Evolutionary conservation across 148 eudicot species (phyloP), one percentile per base, ranked within the genome.

Genomic region (Amaranthus hypochondriacus): DNA sequence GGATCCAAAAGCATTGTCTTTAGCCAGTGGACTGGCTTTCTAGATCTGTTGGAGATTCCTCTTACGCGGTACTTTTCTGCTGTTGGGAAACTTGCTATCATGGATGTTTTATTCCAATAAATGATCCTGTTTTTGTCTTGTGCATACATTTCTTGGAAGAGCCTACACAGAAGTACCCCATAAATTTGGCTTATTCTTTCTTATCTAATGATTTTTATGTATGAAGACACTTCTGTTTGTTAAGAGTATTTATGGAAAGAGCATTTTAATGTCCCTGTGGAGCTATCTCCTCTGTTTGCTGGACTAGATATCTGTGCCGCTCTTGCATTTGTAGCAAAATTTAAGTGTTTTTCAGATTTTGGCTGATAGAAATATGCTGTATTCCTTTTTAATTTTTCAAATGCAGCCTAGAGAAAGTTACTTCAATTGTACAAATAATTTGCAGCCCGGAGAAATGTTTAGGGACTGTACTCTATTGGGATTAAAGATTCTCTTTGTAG

Each of bases 1-100:
- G 89, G 96, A 69, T 84, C 96, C 62, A 91, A 94, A 83, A 94
- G 98, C 81, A 91, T 94, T 47, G 81, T 94, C 72, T 94, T 94
- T 68, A 95, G 98, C 81, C 98, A 95, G 80, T 95, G 98, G 98
- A 95, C 98, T 75, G 97, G 96, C 76, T 95, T 95, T 83, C 70
- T 95, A 67, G 98, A 95, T 76, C 89, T 95, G 68, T 72, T 95
- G 72, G 96, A 95, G 83, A 92, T 95, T 80, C 90, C 98, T 66
- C 88, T 95, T 80, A 77, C 90, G 57, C 81, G 98, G 98, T 95
- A 89, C 67, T 7, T 74, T 48, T 44, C 70, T 82, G 18, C 18
- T 39, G n/a, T 49, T 47, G 47, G 52, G 5, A 15, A 56, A 42
- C 12, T 54, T 62, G 7, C 62, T 62, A 50, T 15, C 42, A 49